Conservation (phyloP, 1,139 yeast genomes). For the Zygosaccharomyces pseudobailii region DNA sequence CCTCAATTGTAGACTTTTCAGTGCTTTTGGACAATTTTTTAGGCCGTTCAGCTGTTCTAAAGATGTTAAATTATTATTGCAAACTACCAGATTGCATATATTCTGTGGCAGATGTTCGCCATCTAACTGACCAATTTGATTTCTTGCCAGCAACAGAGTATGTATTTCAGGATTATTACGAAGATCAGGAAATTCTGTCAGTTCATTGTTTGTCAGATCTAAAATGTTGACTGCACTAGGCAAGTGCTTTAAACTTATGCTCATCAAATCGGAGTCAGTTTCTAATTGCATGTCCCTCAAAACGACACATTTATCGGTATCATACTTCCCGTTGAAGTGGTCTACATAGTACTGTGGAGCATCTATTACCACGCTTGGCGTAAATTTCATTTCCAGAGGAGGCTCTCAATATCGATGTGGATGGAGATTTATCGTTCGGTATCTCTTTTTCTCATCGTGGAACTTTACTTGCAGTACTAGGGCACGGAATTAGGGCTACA, state of each 20-base stretch:
- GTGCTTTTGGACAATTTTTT: constrained; percentile 20
- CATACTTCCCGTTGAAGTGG: constrained; percentile 23
- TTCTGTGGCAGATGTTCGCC: constrained; percentile 26
- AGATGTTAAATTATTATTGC: constrained; percentile 23
- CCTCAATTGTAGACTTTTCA: constrained; percentile 44
- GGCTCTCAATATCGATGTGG: neutral
- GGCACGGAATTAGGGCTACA: too few species aligned
- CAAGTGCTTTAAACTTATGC: constrained; percentile 23
- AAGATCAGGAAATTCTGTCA: constrained; percentile 24
- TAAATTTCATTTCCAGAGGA: constrained; percentile 43
- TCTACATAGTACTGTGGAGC: constrained; percentile 45
- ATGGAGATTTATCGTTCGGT: too few species aligned
- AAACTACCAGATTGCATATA: constrained; percentile 22
- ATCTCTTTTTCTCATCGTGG: too few species aligned
- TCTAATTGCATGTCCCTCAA: constrained; percentile 28
- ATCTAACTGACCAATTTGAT: constrained; percentile 22
- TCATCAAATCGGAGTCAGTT: constrained; percentile 25
- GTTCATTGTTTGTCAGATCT: constrained; percentile 32
- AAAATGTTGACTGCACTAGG: constrained; percentile 23
- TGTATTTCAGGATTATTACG: constrained; percentile 21
- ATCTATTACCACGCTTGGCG: constrained; percentile 43
- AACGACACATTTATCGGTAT: constrained; percentile 28
- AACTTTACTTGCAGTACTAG: too few species aligned
- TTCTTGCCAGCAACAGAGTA: constrained; percentile 29
- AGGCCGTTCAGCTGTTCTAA: constrained; percentile 22